phyloP scores from a whole-genome alignment of 441 rosid species.

The Aquilaria agallochum region DNA sequence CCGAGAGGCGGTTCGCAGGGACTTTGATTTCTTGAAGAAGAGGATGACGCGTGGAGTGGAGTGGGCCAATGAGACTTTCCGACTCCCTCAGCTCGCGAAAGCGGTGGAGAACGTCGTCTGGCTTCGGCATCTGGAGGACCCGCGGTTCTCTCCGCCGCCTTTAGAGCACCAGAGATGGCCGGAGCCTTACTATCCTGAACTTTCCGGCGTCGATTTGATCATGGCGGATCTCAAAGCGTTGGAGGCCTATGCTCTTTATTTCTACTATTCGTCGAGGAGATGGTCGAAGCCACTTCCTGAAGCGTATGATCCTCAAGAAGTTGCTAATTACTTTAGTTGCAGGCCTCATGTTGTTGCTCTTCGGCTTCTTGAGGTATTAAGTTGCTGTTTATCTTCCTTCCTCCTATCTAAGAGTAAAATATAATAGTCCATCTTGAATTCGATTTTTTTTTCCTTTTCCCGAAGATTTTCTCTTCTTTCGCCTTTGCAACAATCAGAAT shows the following conservation, averaged over 20 bases:
- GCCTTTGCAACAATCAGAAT: constrained; percentile 67
- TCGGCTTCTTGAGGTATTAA: constrained; percentile 83
- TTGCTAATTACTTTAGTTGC: constrained; percentile 76
- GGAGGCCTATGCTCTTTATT: constrained; percentile 68
- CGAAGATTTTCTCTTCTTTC: constrained; percentile 68
- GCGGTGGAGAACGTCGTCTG: constrained; percentile 60
- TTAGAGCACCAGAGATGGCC: constrained; percentile 54
- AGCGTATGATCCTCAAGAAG: constrained; percentile 68
- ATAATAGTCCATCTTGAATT: not conserved
- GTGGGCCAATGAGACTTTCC: constrained; percentile 71
- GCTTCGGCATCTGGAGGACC: constrained; percentile 77
- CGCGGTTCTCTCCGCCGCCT: constrained; percentile 27
- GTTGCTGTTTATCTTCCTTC: not conserved
- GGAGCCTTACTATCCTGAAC: constrained; percentile 71
- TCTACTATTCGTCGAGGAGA: constrained; percentile 54
- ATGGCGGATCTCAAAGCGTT: constrained; percentile 92
- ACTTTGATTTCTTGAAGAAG: constrained; percentile 55
- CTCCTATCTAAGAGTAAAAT: not conserved
- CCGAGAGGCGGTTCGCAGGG: constrained; percentile 56
- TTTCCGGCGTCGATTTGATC: constrained; percentile 77
- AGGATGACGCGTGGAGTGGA: constrained; percentile 50
- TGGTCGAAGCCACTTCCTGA: constrained; percentile 97
- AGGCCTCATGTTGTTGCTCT: constrained; percentile 88
- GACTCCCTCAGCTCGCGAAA: constrained; percentile 54
- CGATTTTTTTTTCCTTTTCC: not conserved